Evolutionary conservation across 1,284 basidiomycete genomes (phyloP), one percentile per base, ranked within the genome.

Genomic region (Ustilago vetiveriae): DNA sequence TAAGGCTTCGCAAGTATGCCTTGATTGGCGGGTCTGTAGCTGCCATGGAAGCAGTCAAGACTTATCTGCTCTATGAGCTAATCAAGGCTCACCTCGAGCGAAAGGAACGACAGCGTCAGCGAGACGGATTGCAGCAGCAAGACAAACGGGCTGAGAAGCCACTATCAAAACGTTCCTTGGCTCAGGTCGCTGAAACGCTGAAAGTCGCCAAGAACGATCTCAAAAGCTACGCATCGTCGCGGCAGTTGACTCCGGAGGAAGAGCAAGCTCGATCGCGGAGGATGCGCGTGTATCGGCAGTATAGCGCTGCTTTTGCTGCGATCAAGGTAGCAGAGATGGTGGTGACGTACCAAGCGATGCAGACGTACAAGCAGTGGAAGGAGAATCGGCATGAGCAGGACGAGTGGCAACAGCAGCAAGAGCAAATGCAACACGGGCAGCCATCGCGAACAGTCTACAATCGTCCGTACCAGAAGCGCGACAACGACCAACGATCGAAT

Each of bases 161-260:
- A 7, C 35, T 47, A 9, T 38, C 26, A 10, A 36, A 37, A 35
- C 45, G 42, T 13, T 46, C 21, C 9, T 11, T 27, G 14, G n/a
- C n/a, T 8, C 16, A 24, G 6, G 8, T 35, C 3, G 21, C 36
- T 4, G 14, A 39, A 2, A 10, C 17, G 30, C 8, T 40, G 14
- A 51, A 41, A n/a, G 17, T 41, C 3, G 30, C 38, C 1, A 16
- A 14, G 13, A 21, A 17, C 7, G 56, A 58, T 17, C 24, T 58
- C n/a, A 41, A 42, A 27, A 58, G 56, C 21, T 30, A 46, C 26
- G 48, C 6, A 6, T 16, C 19, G 0, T 46, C 45, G 6, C 17
- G 30, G 14, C 38, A 36, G 14, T 38, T 58, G 13, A 46, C 26
- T 3, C 30, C 26, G 5, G 21, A 17, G 16, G 37, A 58, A 17